Percentiles rank a stretch among this genome's conserved stretches.
Evolutionary conservation across 345 rosid genomes (phyloP).

Genomic region (Citrus australasica): DNA sequence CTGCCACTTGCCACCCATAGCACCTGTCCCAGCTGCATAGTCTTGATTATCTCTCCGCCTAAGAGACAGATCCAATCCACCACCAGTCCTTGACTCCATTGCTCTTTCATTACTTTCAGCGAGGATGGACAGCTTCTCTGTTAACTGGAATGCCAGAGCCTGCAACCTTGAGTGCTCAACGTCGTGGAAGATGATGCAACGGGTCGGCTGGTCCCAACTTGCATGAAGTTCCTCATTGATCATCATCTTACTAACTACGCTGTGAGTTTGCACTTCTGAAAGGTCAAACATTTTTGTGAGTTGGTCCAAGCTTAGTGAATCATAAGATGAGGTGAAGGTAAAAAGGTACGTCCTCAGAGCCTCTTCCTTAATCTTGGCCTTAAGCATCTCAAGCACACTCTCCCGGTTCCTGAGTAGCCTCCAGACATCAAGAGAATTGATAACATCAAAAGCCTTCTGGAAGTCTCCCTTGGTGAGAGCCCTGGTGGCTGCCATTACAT

Average conservation of each 20-base stretch:
- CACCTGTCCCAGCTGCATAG: slow-evolving; percentile 39
- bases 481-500: slow-evolving; percentile 82
- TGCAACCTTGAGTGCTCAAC: slow-evolving; percentile 70
- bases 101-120: slow-evolving; percentile 86
- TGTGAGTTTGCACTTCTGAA: slow-evolving; percentile 47
- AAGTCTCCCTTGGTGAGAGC: slow-evolving; percentile 77
- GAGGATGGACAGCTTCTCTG: slow-evolving; percentile 63
- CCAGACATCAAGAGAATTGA: slow-evolving; percentile 80
- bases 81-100: slow-evolving; percentile 62
- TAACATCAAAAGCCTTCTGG: slow-evolving; percentile 56
- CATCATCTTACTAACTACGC: slow-evolving; percentile 86
- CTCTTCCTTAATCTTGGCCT: slow-evolving; percentile 80
- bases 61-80: slow-evolving; percentile 53
- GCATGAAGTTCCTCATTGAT: slow-evolving; percentile 73
- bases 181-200: slow-evolving; percentile 68
- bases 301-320: slow-evolving; percentile 60
- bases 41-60: slow-evolving; percentile 75
- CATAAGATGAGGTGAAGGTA: slow-evolving; percentile 57
- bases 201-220: slow-evolving; percentile 89
- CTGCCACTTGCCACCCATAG: slow-evolving; percentile 58
- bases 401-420: slow-evolving; percentile 61
- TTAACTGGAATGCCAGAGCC: slow-evolving; percentile 72
- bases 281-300: slow-evolving; percentile 80
- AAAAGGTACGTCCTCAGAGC: slow-evolving; percentile 79
- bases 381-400: slow-evolving; percentile 61